phyloP scores from a whole-genome alignment of 228 moss, liverwort and hornwort species.

The Sphagnum fallax region DNA sequence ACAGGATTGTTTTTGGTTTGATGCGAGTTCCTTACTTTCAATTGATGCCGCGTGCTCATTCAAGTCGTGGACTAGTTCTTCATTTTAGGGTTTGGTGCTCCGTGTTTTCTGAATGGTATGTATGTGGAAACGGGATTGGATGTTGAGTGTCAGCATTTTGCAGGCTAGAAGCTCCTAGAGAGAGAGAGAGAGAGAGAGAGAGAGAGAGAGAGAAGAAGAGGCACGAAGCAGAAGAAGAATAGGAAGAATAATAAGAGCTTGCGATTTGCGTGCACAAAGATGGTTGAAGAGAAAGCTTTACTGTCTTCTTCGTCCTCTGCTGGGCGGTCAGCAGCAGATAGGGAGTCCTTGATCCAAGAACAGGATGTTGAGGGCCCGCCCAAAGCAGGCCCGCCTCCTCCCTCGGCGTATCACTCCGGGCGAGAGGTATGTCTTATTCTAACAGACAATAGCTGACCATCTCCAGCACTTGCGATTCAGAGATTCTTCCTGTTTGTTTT shows the following conservation, averaged over 20 bases:
- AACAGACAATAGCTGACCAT: background rate
- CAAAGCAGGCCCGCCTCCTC: constrained; percentile 74
- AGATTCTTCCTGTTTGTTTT: background rate
- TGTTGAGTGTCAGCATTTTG: too few relatives aligned
- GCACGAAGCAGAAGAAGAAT: constrained; percentile 4
- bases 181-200: too few relatives aligned
- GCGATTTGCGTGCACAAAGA: constrained; percentile 18
- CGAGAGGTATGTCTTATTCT: constrained; percentile 58
- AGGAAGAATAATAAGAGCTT: constrained; percentile 1
- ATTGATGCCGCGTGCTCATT: too few relatives aligned
- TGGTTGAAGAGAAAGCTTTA: constrained; percentile 84
- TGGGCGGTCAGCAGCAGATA: constrained; percentile 46
- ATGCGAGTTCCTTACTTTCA: too few relatives aligned
- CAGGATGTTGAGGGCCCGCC: constrained; percentile 92
- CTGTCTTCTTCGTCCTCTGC: constrained; percentile 52
- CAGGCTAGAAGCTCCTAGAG: too few relatives aligned
- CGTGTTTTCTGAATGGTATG: too few relatives aligned
- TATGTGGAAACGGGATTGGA: too few relatives aligned
- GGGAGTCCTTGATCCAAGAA: constrained; percentile 87
- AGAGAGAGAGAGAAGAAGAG: background rate
- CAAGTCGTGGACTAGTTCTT: too few relatives aligned
- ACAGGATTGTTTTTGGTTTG: too few relatives aligned
- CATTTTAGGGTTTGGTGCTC: too few relatives aligned
- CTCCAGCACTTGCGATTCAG: background rate
- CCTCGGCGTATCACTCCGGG: constrained; percentile 84